Evolutionary conservation across 192 early-diverging fungal genomes (phyloP).

Genomic region (Umbelopsis isabellina): DNA sequence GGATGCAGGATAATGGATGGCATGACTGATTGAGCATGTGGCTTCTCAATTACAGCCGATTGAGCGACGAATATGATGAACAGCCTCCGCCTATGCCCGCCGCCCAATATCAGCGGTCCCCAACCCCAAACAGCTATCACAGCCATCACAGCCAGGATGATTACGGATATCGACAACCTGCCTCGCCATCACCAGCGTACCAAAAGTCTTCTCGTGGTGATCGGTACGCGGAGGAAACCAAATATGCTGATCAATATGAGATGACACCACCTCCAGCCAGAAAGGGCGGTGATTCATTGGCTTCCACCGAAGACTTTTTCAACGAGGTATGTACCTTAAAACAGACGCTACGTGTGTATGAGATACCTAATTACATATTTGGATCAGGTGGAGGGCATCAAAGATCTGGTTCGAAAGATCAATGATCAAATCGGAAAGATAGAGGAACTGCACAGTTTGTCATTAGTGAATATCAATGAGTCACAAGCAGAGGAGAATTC

Average conservation of each 20-base stretch:
- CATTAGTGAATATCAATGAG: conserved; percentile 42
- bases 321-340: conserved; percentile 29
- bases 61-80: conserved; percentile 33
- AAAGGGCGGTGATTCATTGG: conserved; percentile 13
- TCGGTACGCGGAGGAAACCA: conserved; percentile 21
- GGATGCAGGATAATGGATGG: neutral
- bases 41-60: conserved; percentile 3
- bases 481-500: conserved; percentile 37
- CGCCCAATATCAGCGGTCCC: conserved; percentile 12
- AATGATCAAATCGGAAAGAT: conserved; percentile 38
- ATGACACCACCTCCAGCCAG: conserved; percentile 30
- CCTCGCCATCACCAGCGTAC: conserved; percentile 32
- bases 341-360: neutral
- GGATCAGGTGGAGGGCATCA: conserved; percentile 39
- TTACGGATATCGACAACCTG: conserved; percentile 27
- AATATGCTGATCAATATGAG: conserved; percentile 37
- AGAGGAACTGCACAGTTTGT: conserved; percentile 40
- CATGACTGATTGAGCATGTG: neutral
- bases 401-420: conserved; percentile 35
- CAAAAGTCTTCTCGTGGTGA: conserved; percentile 29
- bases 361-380: neutral
- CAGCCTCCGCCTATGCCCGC: conserved; percentile 30
- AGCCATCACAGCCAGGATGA: conserved; percentile 19
- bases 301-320: conserved; percentile 41
- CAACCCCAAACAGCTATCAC: conserved; percentile 22